phyloP scores from a whole-genome alignment of 2,329 filamentous ascomycete species.

The Leptographium galeiforme region DNA sequence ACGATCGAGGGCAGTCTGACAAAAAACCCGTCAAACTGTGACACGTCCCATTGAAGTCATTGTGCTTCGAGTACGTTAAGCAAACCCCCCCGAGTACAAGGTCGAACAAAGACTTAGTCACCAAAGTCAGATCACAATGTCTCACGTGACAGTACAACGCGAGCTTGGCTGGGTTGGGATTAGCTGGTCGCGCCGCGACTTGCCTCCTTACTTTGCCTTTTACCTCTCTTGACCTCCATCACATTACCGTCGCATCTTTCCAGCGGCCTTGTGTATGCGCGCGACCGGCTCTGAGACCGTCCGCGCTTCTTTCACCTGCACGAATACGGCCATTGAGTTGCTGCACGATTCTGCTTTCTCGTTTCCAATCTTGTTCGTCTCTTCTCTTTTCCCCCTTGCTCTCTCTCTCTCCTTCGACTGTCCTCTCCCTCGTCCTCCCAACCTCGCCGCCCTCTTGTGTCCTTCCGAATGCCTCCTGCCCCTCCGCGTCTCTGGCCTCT shows the following conservation, averaged over 20 bases:
- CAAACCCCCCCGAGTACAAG: no score
- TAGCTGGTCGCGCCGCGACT: constrained; percentile 1
- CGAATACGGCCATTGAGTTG: not conserved
- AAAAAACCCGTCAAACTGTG: no score
- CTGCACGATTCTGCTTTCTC: not conserved
- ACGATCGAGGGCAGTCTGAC: no score
- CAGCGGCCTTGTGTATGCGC: not conserved
- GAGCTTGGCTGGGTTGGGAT: not conserved
- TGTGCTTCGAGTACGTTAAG: no score
- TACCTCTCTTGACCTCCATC: not conserved
- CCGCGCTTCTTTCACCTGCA: not conserved
- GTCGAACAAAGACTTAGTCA: not conserved
- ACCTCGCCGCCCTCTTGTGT: not conserved
- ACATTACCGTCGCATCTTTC: not conserved
- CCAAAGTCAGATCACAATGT: not conserved
- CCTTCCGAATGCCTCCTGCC: not conserved
- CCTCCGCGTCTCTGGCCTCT: not conserved
- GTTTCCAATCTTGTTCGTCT: constrained; percentile 8
- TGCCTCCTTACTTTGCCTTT: not conserved
- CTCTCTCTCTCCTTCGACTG: constrained; percentile 4
- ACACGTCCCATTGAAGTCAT: no score
- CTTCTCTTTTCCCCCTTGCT: constrained; percentile 5
- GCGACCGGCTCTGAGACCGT: not conserved
- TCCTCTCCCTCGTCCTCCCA: constrained; percentile 1
- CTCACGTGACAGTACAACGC: not conserved